A percentile compares a stretch with the other conserved stretches of the same genome.
Evolutionary conservation across 2,329 filamentous ascomycete species (phyloP).

Genomic region (Chalaropsis thielavioides): DNA sequence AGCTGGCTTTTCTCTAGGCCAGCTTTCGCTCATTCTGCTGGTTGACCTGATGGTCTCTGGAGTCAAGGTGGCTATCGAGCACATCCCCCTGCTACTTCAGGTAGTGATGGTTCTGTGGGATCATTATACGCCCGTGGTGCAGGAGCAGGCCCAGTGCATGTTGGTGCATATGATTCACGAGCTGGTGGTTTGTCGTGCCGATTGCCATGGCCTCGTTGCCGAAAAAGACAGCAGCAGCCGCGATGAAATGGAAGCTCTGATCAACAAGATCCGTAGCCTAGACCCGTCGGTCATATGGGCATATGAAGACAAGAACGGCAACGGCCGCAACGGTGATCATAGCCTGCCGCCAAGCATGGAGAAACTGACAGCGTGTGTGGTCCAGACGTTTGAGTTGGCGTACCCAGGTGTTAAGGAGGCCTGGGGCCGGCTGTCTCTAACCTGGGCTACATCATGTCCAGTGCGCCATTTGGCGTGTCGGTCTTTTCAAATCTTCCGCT

Average conservation of each 20-base stretch:
- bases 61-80: slow-evolving; percentile 62
- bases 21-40: slow-evolving; percentile 80
- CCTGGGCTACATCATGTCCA: slow-evolving; percentile 93
- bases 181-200: slow-evolving; percentile 66
- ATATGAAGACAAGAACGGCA: slow-evolving; percentile 85
- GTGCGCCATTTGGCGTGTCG: slow-evolving; percentile 89
- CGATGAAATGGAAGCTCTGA: slow-evolving; percentile 50
- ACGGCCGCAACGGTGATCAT: slow-evolving; percentile 48
- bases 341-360: slow-evolving; percentile 81
- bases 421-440: slow-evolving; percentile 79
- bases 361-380: slow-evolving; percentile 63
- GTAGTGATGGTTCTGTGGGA: slow-evolving; percentile 93
- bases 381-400: slow-evolving; percentile 70
- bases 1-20: slow-evolving; percentile 79
- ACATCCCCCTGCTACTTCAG: slow-evolving; percentile 74
- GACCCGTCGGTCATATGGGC: slow-evolving; percentile 79
- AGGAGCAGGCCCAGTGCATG: slow-evolving; percentile 96
- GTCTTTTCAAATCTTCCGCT: slow-evolving; percentile 94
- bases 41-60: slow-evolving; percentile 95
- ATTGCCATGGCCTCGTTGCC: slow-evolving; percentile 24
- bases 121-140: slow-evolving; percentile 85
- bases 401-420: slow-evolving; percentile 80
- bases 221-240: background rate
- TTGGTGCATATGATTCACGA: slow-evolving; percentile 95
- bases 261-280: slow-evolving; percentile 73